These are phyloP conservation scores for Hirsutella rhossiliensis DNA, from an alignment of 2,329 filamentous ascomycete genomes.

Conservation along the genomic window DNA sequence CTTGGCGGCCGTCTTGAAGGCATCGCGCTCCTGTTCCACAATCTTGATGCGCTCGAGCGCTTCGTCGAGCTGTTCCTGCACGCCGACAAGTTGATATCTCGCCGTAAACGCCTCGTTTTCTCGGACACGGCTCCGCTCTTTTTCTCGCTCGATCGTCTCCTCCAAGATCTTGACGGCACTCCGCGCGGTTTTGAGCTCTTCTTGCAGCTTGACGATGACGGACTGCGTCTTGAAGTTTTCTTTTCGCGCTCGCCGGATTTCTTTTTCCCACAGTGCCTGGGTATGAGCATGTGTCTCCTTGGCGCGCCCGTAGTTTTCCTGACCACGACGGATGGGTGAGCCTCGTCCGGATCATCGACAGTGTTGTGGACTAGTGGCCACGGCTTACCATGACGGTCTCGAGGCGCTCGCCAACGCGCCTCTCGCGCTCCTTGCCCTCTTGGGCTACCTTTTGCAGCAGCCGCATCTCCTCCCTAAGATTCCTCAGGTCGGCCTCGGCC, in stretches of 20 bases:
- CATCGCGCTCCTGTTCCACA: slow-evolving; percentile 63
- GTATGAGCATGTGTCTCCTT: slow-evolving; percentile 59
- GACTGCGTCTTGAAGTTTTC: slow-evolving; percentile 68
- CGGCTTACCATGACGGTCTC: slow-evolving; percentile 56
- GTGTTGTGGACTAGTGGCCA: neutral
- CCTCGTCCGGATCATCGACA: neutral
- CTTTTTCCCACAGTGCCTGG: slow-evolving; percentile 60
- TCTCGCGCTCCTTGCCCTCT: slow-evolving; percentile 53
- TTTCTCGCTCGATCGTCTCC: slow-evolving; percentile 49
- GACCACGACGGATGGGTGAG: neutral
- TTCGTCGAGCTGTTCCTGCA: slow-evolving; percentile 56
- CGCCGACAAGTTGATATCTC: slow-evolving; percentile 50
- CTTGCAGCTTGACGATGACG: slow-evolving; percentile 56
- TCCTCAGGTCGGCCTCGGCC: slow-evolving; percentile 55
- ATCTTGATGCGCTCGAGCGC: slow-evolving; percentile 50
- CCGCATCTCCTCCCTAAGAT: slow-evolving; percentile 48
- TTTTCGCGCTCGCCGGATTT: slow-evolving; percentile 56
- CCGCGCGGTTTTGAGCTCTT: slow-evolving; percentile 55
- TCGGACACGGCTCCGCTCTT: slow-evolving; percentile 44
- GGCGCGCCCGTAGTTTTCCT: slow-evolving; percentile 59
- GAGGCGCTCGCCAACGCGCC: slow-evolving; percentile 52
- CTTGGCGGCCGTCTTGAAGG: slow-evolving; percentile 58
- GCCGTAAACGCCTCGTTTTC: slow-evolving; percentile 61
- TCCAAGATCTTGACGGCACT: slow-evolving; percentile 41
- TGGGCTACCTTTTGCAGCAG: slow-evolving; percentile 46